Evolutionary conservation across 1,284 basidiomycete genomes (phyloP), one percentile per base, ranked within the genome.

Genomic region (Grifola frondosa): DNA sequence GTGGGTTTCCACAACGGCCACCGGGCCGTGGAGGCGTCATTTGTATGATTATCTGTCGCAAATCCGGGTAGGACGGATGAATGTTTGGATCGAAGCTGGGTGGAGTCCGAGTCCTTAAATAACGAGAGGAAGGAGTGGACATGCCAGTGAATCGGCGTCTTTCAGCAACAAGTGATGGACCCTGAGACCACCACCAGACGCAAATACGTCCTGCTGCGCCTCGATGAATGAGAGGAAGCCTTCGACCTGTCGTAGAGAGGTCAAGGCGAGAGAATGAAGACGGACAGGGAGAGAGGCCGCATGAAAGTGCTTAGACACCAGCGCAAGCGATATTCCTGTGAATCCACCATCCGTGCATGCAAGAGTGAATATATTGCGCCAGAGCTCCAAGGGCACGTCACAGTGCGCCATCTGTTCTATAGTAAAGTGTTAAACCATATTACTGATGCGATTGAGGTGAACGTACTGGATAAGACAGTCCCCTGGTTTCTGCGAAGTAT

Each of bases 321-420:
- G 41, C 3, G 39, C 24, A 6, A 48, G 46, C 5, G 46, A 42
- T 19, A 29, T 36, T 32, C 46, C 46, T 15, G 41, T 48, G 30
- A n/a, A 32, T 6, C 41, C 46, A 21, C 42, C 42, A 17, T 47
- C 45, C 15, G 31, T 39, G 31, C 45, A 47, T 6, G 40, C 45
- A 5, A 5, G 12, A 3, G 11, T 15, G 30, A 47, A 11, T 36
- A 47, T 39, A 10, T 17, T 10, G 13, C 25, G 36, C 45, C 45
- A 47, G 16, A 47, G n/a, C 21, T 47, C 45, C n/a, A n/a, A n/a
- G n/a, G n/a, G n/a, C n/a, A n/a, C n/a, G n/a, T n/a, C n/a, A n/a
- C n/a, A n/a, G n/a, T n/a, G n/a, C n/a, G n/a, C n/a, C n/a, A n/a
- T n/a, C n/a, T n/a, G n/a, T n/a, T n/a, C n/a, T n/a, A n/a, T n/a